phyloP scores from a whole-genome alignment of 1,284 basidiomycete species.

The Cryptococcus sp. region DNA sequence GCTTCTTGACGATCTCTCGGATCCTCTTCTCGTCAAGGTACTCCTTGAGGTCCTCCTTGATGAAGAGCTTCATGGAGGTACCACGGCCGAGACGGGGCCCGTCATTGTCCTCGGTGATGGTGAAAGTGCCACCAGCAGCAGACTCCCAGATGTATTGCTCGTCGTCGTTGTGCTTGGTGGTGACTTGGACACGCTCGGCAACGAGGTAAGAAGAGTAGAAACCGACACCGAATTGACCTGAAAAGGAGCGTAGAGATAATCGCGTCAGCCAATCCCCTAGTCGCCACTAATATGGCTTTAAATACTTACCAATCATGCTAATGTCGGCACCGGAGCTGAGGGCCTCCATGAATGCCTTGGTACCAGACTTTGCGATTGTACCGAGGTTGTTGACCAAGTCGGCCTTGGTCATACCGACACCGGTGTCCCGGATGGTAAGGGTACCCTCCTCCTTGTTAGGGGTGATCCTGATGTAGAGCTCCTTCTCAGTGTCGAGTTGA shows the following conservation, averaged over 20 bases:
- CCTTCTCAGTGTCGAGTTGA: conserved; percentile 82
- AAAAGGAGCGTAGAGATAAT: background rate
- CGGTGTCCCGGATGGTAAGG: conserved; percentile 90
- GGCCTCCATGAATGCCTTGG: conserved; percentile 90
- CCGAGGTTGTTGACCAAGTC: conserved; percentile 73
- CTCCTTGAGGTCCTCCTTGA: conserved; percentile 99
- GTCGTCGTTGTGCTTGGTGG: conserved; percentile 99
- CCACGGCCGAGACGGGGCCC: conserved; percentile 92
- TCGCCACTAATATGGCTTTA: background rate
- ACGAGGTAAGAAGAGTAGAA: conserved; percentile 99
- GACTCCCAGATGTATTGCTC: conserved; percentile 99
- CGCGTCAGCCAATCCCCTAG: conserved; percentile 3
- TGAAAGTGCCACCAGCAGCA: conserved; percentile 98
- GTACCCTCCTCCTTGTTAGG: conserved; percentile 96
- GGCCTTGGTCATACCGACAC: conserved; percentile 99
- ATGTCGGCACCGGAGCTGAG: conserved; percentile 95
- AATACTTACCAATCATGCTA: conserved; percentile 63
- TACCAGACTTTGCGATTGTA: conserved; percentile 87
- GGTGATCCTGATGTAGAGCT: conserved; percentile 86
- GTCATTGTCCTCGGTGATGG: conserved; percentile 90
- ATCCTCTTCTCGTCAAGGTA: conserved; percentile 99
- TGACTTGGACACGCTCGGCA: conserved; percentile 95
- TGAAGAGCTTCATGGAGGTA: conserved; percentile 88
- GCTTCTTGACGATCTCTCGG: conserved; percentile 99
- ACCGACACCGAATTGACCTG: conserved; percentile 77